These are phyloP conservation scores for Tubosaeta sp. DNA, from an alignment of 768 basidiomycete genomes.

Conservation along the genomic window DNA sequence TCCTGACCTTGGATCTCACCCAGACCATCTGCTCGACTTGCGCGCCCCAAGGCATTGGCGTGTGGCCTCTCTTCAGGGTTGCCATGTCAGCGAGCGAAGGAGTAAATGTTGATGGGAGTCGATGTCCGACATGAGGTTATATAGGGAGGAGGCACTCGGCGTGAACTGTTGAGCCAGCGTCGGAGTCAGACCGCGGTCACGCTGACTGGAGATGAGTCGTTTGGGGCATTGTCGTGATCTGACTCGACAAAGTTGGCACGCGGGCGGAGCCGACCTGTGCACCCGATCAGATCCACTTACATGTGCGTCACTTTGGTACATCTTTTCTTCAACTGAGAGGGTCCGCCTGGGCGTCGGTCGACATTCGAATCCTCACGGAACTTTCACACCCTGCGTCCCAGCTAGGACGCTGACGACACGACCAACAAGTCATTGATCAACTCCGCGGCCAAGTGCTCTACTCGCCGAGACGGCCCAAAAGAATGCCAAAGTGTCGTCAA, in stretches of 20 bases:
- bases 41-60: slow-evolving; percentile 6
- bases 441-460: too few relatives aligned
- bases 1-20: slow-evolving; percentile 13
- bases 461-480: too few relatives aligned
- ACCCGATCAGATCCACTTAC: background rate
- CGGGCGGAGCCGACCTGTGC: background rate
- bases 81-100: slow-evolving; percentile 10
- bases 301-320: background rate
- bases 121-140: slow-evolving; percentile 1
- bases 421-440: too few relatives aligned
- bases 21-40: slow-evolving; percentile 4
- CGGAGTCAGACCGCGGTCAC: slow-evolving; percentile 9
- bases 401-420: too few relatives aligned
- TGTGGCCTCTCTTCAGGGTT: slow-evolving; percentile 15
- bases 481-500: too few relatives aligned
- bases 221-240: background rate
- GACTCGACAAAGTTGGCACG: background rate
- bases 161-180: background rate
- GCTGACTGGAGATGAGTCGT: slow-evolving; percentile 14
- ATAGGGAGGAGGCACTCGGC: slow-evolving; percentile 3
- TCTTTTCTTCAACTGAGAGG: too few relatives aligned
- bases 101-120: background rate
- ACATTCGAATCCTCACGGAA: too few relatives aligned
- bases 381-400: too few relatives aligned
- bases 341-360: too few relatives aligned